A percentile compares a stretch with the other conserved stretches of the same genome.
These are phyloP conservation scores for Patellifolia procumbens DNA, from an alignment of 179 eudicot genomes.

Conservation along the genomic window DNA sequence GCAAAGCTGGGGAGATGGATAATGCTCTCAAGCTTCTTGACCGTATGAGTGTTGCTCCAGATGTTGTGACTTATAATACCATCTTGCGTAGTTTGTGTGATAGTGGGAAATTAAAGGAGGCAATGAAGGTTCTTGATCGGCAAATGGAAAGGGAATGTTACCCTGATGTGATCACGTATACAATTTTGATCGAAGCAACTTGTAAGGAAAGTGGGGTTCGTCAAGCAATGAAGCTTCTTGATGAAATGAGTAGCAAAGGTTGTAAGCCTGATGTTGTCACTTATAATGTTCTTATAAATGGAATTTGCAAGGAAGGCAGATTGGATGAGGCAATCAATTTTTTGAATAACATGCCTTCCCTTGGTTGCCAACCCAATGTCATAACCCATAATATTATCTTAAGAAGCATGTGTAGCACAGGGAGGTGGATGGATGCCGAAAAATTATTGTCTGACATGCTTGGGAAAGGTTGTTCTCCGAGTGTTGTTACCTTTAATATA, in stretches of 20 bases:
- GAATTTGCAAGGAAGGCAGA: conserved; percentile 88
- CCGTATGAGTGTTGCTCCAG: conserved; percentile 78
- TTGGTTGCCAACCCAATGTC: conserved; percentile 83
- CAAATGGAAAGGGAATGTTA: conserved; percentile 64
- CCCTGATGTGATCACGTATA: conserved; percentile 86
- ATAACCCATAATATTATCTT: conserved; percentile 72
- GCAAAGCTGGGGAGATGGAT: conserved; percentile 74
- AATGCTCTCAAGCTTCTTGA: conserved; percentile 70
- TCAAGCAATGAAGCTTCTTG: conserved; percentile 82
- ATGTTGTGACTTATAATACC: conserved; percentile 82
- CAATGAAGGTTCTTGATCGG: conserved; percentile 68
- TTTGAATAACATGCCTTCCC: conserved; percentile 57
- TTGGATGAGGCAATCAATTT: conserved; percentile 78
- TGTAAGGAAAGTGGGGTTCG: conserved; percentile 79
- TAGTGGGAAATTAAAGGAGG: conserved; percentile 69
- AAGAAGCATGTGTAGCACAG: conserved; percentile 76
- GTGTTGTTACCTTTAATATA: conserved; percentile 79
- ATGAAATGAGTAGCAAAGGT: conserved; percentile 88
- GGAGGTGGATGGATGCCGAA: conserved; percentile 94
- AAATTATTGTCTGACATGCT: conserved; percentile 74
- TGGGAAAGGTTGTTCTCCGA: conserved; percentile 67
- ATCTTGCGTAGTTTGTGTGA: conserved; percentile 80
- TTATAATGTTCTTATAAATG: conserved; percentile 83
- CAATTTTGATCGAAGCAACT: conserved; percentile 84
- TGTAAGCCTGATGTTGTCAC: conserved; percentile 88